Evolutionary conservation across 2,329 filamentous ascomycete species (phyloP).

Genomic region (Aureobasidium namibiae): DNA sequence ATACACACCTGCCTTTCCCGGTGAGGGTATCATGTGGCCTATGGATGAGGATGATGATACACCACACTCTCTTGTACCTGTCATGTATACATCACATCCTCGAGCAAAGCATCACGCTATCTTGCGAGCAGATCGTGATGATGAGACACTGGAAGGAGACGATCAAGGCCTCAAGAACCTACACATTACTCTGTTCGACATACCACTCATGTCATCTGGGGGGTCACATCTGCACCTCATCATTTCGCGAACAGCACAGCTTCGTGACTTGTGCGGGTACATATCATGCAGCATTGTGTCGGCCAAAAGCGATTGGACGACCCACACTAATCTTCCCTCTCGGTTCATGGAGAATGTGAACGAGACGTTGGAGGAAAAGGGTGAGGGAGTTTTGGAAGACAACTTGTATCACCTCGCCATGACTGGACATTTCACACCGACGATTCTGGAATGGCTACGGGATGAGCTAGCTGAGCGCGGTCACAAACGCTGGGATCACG

Average conservation of each 20-base stretch:
- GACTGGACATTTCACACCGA: conserved; percentile 69
- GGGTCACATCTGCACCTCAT: conserved; percentile 15
- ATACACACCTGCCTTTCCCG: not conserved
- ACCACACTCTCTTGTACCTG: not conserved
- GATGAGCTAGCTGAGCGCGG: conserved; percentile 75
- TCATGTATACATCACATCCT: conserved; percentile 57
- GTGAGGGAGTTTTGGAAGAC: conserved; percentile 59
- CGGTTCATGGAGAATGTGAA: conserved; percentile 42
- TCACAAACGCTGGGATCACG: conserved; percentile 92
- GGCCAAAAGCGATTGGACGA: conserved; percentile 14
- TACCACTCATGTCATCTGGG: conserved; percentile 36
- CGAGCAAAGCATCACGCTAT: conserved; percentile 69
- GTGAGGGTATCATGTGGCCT: not conserved
- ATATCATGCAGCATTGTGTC: conserved; percentile 41
- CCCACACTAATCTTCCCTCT: conserved; percentile 12
- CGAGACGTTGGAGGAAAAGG: conserved; percentile 62
- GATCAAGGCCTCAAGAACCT: conserved; percentile 34
- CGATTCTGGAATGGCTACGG: conserved; percentile 78
- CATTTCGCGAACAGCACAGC: conserved; percentile 44
- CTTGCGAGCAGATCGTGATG: conserved; percentile 33
- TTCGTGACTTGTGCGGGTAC: conserved; percentile 13
- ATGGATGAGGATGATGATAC: not conserved
- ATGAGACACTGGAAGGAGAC: conserved; percentile 38
- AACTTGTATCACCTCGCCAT: conserved; percentile 77
- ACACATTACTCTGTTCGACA: conserved; percentile 10